Conservation (phyloP, 2,329 filamentous ascomycete genomes). For the Claviceps paspali region DNA sequence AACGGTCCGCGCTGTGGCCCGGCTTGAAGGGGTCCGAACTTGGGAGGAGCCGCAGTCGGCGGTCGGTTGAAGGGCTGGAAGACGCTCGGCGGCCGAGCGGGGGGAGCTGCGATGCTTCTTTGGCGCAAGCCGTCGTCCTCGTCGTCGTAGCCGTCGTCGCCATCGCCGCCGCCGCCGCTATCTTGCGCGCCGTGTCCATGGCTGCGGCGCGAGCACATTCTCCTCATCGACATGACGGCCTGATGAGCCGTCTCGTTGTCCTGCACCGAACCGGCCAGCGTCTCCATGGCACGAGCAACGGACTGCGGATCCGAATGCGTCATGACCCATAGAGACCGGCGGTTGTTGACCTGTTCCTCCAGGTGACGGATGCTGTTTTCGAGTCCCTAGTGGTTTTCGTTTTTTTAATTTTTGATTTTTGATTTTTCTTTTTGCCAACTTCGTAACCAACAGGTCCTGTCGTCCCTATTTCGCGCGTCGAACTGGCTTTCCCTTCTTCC, state of each 20-base stretch:
- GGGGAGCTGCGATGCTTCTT: too few relatives aligned
- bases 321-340: conserved; percentile 21
- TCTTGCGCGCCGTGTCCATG: too few relatives aligned
- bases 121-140: too few relatives aligned
- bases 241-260: conserved; percentile 14
- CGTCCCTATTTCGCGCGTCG: too few relatives aligned
- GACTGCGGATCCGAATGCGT: conserved; percentile 18
- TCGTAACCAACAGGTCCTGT: too few relatives aligned
- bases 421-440: too few relatives aligned
- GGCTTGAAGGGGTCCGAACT: conserved; percentile 16
- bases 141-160: too few relatives aligned
- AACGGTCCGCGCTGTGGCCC: conserved; percentile 16
- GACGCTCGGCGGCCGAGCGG: conserved; percentile 11
- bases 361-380: conserved; percentile 18
- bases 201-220: too few relatives aligned
- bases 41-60: conserved; percentile 12
- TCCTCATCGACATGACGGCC: conserved; percentile 14
- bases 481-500: too few relatives aligned
- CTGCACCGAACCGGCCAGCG: conserved; percentile 14
- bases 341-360: conserved; percentile 21
- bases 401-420: too few relatives aligned
- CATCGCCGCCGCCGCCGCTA: too few relatives aligned
- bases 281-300: conserved; percentile 18
- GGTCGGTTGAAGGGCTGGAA: conserved; percentile 12
- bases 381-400: conserved; percentile 13